Evolutionary conservation across 176 grass and related monocot genomes (phyloP).

Genomic region (Eremochloa ophiuroides): DNA sequence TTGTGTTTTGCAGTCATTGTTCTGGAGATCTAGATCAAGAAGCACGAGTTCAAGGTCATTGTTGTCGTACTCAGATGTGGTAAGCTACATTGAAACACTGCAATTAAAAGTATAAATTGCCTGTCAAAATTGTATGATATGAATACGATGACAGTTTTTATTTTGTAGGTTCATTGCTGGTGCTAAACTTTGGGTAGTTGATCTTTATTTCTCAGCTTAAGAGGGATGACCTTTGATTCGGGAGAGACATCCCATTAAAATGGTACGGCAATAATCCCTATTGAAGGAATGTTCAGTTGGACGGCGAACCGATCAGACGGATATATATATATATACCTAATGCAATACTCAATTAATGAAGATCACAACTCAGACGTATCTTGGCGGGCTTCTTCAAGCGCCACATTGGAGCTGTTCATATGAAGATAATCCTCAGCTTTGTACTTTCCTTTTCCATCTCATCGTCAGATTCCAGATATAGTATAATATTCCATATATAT

Average conservation of each 20-base stretch:
- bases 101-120: background rate
- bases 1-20: constrained; percentile 63
- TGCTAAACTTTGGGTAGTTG: background rate
- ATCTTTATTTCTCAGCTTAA: background rate
- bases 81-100: background rate
- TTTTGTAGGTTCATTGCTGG: background rate
- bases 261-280: constrained; percentile 3
- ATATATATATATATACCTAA: background rate
- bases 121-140: background rate
- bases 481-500: too few relatives aligned
- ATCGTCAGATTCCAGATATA: constrained; percentile 6
- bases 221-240: background rate
- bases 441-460: background rate
- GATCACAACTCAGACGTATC: background rate
- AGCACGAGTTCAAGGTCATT: background rate
- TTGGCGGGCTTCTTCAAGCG: background rate
- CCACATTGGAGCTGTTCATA: constrained; percentile 29
- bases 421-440: constrained; percentile 7
- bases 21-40: constrained; percentile 69
- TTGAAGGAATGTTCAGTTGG: background rate
- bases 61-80: background rate
- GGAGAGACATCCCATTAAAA: background rate
- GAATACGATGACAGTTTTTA: background rate
- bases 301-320: background rate
- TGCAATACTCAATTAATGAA: constrained; percentile 1